These are phyloP conservation scores for Cladorrhinum sp. DNA, from an alignment of 2,329 filamentous ascomycete genomes.

Conservation along the genomic window DNA sequence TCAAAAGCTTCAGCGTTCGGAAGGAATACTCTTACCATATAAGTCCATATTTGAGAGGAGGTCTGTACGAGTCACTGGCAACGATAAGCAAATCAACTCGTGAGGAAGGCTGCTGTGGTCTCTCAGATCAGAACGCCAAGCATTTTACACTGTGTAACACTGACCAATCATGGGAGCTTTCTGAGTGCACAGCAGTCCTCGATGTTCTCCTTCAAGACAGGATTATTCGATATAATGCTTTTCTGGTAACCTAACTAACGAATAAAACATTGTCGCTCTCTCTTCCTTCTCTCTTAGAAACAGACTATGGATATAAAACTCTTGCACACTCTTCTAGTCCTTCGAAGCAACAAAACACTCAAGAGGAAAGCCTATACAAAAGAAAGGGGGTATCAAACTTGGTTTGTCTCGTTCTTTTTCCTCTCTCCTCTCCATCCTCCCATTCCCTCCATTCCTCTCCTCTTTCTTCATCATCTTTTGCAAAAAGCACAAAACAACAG, in stretches of 20 bases:
- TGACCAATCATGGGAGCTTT: background rate
- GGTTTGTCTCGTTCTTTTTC: background rate
- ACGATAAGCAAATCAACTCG: too few species aligned
- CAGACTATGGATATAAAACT: background rate
- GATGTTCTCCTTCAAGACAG: too few species aligned
- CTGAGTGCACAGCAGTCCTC: too few species aligned
- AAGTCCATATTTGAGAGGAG: too few species aligned
- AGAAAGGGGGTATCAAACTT: slow-evolving; percentile 10
- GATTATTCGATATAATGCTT: too few species aligned
- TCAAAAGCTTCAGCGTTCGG: too few species aligned
- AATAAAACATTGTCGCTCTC: too few species aligned
- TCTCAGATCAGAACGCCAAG: background rate
- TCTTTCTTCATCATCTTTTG: background rate
- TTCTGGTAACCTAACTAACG: background rate
- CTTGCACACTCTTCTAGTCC: background rate
- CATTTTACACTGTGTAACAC: background rate
- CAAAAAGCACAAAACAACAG: background rate
- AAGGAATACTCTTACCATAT: too few species aligned
- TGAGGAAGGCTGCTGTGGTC: background rate
- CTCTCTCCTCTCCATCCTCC: background rate
- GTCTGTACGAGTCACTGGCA: too few species aligned
- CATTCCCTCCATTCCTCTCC: background rate
- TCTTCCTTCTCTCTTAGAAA: too few species aligned
- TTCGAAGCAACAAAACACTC: background rate
- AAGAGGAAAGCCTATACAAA: background rate